A percentile compares a stretch with the other conserved stretches of the same genome.
Conservation (phyloP, 2,329 filamentous ascomycete species). For the Macroventuria anomochaeta region DNA sequence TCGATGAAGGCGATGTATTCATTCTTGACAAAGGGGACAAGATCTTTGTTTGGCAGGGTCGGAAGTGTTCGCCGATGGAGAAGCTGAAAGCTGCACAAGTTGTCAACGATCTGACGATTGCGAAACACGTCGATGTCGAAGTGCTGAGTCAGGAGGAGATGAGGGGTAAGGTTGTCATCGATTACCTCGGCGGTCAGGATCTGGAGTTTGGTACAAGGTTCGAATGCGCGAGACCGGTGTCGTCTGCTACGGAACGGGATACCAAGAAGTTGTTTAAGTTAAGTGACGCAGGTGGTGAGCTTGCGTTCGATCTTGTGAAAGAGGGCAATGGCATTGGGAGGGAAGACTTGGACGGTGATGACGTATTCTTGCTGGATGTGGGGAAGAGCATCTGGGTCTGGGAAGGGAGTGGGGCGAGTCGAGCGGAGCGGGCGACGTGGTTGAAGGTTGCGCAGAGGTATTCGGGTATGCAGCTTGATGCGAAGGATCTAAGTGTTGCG, state of each 20-base stretch:
- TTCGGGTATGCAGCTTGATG: conserved; percentile 53
- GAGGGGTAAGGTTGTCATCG: conserved; percentile 61
- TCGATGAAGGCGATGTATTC: conserved; percentile 72
- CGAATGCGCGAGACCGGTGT: conserved; percentile 53
- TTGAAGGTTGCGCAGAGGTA: conserved; percentile 65
- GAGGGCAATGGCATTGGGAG: conserved; percentile 57
- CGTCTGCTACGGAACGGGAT: conserved; percentile 26
- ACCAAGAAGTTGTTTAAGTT: conserved; percentile 64
- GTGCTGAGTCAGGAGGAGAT: conserved; percentile 68
- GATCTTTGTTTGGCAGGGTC: conserved; percentile 75
- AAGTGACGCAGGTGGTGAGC: conserved; percentile 65
- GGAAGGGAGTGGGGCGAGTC: conserved; percentile 66
- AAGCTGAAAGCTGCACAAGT: conserved; percentile 72
- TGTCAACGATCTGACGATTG: conserved; percentile 68
- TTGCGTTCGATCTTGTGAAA: conserved; percentile 65
- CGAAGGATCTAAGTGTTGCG: conserved; percentile 57
- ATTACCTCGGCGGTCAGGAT: conserved; percentile 48
- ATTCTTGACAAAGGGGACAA: conserved; percentile 67
- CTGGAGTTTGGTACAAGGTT: conserved; percentile 57
- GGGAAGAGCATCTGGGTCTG: conserved; percentile 69
- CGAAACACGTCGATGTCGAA: conserved; percentile 70
- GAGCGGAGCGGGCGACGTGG: conserved; percentile 66
- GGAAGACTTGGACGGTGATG: conserved; percentile 62
- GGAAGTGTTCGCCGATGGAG: conserved; percentile 70
- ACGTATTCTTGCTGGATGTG: conserved; percentile 68